A percentile compares a stretch with the other conserved stretches of the same genome.
Conservation (phyloP, 176 grass and related monocot genomes). For the Dendrocalamus sinicus region DNA sequence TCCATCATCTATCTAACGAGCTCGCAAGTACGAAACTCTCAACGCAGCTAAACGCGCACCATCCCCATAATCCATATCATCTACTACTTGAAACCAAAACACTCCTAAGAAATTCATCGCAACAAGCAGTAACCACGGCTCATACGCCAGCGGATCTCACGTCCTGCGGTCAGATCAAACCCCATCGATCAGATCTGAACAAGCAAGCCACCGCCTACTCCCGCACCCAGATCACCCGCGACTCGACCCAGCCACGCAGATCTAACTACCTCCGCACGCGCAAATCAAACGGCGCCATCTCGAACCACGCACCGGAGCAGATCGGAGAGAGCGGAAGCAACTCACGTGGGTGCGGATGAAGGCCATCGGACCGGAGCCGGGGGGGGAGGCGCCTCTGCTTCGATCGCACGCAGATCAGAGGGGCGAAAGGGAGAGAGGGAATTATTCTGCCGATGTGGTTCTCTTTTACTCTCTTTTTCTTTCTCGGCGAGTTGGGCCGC, state of each 20-base stretch:
- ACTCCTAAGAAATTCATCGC: not conserved
- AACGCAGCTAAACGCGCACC: not conserved
- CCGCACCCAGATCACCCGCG: not conserved
- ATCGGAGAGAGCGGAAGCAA: not conserved
- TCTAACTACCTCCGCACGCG: slow-evolving; percentile 5
- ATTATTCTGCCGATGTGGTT: slow-evolving; percentile 28
- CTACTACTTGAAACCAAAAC: not conserved
- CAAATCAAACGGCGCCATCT: not conserved
- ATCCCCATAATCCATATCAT: not conserved
- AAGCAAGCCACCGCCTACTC: not conserved
- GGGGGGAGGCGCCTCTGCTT: slow-evolving; percentile 28
- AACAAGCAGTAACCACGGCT: not conserved
- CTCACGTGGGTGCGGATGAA: slow-evolving; percentile 64
- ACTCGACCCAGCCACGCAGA: slow-evolving; percentile 20
- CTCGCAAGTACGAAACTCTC: not conserved
- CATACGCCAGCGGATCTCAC: not conserved
- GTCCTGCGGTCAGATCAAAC: not conserved
- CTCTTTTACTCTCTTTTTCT: not conserved
- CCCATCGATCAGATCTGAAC: slow-evolving; percentile 11
- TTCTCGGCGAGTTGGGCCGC: not conserved
- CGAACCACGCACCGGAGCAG: not conserved
- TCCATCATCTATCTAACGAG: not conserved
- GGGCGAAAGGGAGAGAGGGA: not conserved
- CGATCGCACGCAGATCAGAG: slow-evolving; percentile 48
- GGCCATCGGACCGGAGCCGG: slow-evolving; percentile 44